phyloP scores from a whole-genome alignment of 192 early-diverging fungal genomes.

The Nowakowskiella sp. region DNA sequence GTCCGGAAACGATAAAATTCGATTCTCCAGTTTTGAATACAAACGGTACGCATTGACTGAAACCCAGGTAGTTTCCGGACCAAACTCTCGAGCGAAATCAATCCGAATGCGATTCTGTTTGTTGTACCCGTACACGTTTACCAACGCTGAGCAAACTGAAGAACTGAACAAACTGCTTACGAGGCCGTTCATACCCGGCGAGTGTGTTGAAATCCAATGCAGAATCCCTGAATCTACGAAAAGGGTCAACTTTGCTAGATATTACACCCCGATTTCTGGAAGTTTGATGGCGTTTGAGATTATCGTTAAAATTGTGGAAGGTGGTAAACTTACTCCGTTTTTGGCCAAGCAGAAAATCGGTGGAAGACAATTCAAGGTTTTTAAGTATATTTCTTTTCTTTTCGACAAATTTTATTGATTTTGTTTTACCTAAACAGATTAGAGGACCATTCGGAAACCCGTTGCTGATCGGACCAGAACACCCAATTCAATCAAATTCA shows the following conservation, averaged over 20 bases:
- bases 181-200: slow-evolving; percentile 21
- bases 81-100: background rate
- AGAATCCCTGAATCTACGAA: slow-evolving; percentile 17
- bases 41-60: slow-evolving; percentile 18
- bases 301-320: slow-evolving; percentile 6
- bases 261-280: slow-evolving; percentile 17
- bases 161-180: slow-evolving; percentile 7
- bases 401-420: too few relatives aligned
- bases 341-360: slow-evolving; percentile 15
- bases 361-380: slow-evolving; percentile 25
- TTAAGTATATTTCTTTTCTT: too few relatives aligned
- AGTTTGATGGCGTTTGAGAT: slow-evolving; percentile 17
- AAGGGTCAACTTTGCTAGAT: slow-evolving; percentile 4
- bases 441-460: slow-evolving; percentile 17
- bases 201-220: slow-evolving; percentile 24
- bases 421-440: too few relatives aligned
- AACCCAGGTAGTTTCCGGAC: slow-evolving; percentile 4
- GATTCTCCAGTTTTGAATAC: slow-evolving; percentile 10
- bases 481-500: background rate
- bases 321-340: slow-evolving; percentile 7
- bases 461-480: slow-evolving; percentile 6
- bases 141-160: too few relatives aligned
- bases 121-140: slow-evolving; percentile 20
- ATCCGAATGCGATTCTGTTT: slow-evolving; percentile 12
- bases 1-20: background rate